These are phyloP conservation scores for Colletotrichum cordylinicola DNA, from an alignment of 2,329 filamentous ascomycete species.

Conservation along the genomic window DNA sequence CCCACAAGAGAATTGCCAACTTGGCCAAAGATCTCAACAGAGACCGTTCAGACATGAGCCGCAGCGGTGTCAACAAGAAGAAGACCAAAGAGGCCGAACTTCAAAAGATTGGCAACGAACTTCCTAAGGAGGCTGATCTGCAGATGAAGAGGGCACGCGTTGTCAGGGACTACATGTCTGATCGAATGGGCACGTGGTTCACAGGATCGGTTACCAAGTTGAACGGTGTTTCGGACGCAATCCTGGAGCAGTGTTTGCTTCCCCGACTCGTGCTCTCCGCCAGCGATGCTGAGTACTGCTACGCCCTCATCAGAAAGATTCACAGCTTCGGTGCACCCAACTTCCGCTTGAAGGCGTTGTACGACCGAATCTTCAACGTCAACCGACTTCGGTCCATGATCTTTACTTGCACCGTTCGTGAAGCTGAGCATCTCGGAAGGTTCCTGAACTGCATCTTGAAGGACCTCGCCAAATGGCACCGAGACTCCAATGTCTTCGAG, in stretches of 20 bases:
- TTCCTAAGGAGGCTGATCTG: constrained; percentile 70
- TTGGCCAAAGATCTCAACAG: constrained; percentile 71
- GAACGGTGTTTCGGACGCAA: constrained; percentile 72
- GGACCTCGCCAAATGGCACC: constrained; percentile 85
- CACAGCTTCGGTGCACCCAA: constrained; percentile 85
- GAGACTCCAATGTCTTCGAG: constrained; percentile 65
- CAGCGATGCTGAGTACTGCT: constrained; percentile 87
- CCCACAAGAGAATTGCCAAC: constrained; percentile 72
- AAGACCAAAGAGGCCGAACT: constrained; percentile 74
- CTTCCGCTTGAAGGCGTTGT: constrained; percentile 84
- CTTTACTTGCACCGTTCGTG: constrained; percentile 87
- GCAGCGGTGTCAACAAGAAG: constrained; percentile 68
- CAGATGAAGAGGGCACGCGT: constrained; percentile 72
- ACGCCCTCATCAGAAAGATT: constrained; percentile 84
- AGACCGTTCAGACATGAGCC: constrained; percentile 76
- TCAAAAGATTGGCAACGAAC: constrained; percentile 69
- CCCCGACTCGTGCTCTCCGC: constrained; percentile 85
- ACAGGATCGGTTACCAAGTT: constrained; percentile 64
- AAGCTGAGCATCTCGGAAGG: constrained; percentile 90
- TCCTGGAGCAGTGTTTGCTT: constrained; percentile 92
- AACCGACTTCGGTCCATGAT: constrained; percentile 83
- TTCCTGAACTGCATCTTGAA: constrained; percentile 85
- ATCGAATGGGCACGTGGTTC: constrained; percentile 84
- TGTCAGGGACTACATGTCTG: constrained; percentile 72
- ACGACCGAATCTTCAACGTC: constrained; percentile 83